Evolutionary conservation across 192 early-diverging fungal species (phyloP).

Genomic region (Entomortierella chlamydospora): DNA sequence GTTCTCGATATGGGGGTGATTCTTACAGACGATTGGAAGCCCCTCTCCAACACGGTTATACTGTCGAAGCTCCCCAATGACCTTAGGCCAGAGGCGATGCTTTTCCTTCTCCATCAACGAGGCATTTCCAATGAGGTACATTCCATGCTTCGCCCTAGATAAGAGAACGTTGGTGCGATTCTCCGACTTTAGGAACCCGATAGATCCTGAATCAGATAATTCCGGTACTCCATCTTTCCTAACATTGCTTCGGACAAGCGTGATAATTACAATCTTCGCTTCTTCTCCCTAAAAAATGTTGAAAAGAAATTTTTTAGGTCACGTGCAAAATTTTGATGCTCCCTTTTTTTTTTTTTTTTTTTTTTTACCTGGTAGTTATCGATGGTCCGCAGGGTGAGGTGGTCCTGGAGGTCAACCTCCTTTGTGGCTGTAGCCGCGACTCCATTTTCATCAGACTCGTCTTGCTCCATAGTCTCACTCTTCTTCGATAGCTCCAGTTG

Average conservation of each 20-base stretch:
- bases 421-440: constrained; percentile 4
- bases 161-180: constrained; percentile 70
- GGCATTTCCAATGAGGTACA: constrained; percentile 67
- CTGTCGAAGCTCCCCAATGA: constrained; percentile 46
- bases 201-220: constrained; percentile 13
- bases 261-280: constrained; percentile 57
- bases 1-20: constrained; percentile 55
- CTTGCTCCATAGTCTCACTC: constrained; percentile 2
- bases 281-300: constrained; percentile 48
- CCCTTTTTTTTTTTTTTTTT: no score
- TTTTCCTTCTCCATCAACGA: constrained; percentile 36
- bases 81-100: constrained; percentile 53
- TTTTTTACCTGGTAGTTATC: constrained; percentile 62
- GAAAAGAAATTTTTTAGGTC: neutral
- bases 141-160: constrained; percentile 69
- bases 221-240: neutral
- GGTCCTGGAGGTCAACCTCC: constrained; percentile 24
- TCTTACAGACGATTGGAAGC: constrained; percentile 60
- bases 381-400: constrained; percentile 56
- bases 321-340: no score
- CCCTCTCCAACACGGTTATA: constrained; percentile 49
- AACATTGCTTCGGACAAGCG: constrained; percentile 54
- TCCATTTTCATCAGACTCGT: constrained; percentile 16
- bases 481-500: constrained; percentile 29
- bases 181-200: constrained; percentile 65